Conservation (phyloP, 805 yeast genomes). For the Metschnikowia aberdeeniae region DNA sequence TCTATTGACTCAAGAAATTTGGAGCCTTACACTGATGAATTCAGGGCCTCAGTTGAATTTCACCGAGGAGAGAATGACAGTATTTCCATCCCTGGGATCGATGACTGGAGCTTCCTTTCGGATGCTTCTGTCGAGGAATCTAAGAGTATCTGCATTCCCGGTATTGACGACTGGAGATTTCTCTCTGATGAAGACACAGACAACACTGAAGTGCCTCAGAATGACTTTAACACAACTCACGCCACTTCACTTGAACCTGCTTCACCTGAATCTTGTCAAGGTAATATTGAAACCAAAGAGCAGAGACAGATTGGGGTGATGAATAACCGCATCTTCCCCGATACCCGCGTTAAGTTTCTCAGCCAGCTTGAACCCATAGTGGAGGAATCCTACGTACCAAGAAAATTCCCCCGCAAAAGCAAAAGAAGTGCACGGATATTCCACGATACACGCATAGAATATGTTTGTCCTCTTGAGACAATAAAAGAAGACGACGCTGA, state of each 20-base stretch:
- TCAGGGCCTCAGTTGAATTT: no score
- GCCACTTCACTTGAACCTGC: no score
- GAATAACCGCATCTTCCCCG: neutral
- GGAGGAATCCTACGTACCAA: neutral
- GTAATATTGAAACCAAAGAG: no score
- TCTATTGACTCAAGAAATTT: neutral
- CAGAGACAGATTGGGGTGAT: neutral
- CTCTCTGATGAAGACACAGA: neutral
- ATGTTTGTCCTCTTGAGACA: no score
- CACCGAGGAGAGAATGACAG: no score
- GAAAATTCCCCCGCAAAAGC: neutral
- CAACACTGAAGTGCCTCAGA: neutral
- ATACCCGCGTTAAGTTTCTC: neutral
- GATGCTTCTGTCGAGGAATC: neutral
- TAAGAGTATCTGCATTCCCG: neutral
- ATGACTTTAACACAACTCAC: neutral
- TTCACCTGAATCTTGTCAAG: no score
- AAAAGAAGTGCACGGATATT: no score
- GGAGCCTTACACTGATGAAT: no score
- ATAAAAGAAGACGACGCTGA: no score
- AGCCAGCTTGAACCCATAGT: neutral
- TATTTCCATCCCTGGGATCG: neutral
- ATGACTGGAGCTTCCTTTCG: neutral
- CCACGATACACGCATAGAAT: no score
- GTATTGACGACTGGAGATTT: neutral